Percentiles rank a stretch among this genome's conserved stretches.
Conservation (phyloP, 495 filamentous ascomycete genomes). For the Umbilicaria muhlenbergii region DNA sequence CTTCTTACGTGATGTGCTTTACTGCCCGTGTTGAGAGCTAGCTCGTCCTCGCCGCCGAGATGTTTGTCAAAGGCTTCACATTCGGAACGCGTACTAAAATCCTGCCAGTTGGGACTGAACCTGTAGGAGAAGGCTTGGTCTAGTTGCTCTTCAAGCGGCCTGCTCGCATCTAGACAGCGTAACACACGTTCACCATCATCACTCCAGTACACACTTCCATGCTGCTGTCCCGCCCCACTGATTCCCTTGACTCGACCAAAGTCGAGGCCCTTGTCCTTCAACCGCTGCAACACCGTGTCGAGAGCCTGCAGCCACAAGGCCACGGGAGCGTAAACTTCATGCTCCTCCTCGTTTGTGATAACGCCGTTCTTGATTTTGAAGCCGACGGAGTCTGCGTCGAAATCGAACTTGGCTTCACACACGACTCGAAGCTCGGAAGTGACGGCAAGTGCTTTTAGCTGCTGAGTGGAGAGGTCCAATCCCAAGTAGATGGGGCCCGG, state of each 20-base stretch:
- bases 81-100: conserved; percentile 80
- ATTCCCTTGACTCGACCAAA: conserved; percentile 65
- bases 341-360: conserved; percentile 56
- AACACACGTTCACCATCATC: conserved; percentile 52
- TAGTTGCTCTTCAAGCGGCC: conserved; percentile 54
- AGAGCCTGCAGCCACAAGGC: conserved; percentile 89
- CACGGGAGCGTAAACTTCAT: conserved; percentile 83
- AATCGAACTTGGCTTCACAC: conserved; percentile 60
- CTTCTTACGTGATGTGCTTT: conserved; percentile 80
- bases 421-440: conserved; percentile 62
- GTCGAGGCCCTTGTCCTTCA: conserved; percentile 59
- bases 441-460: conserved; percentile 82
- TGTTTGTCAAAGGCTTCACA: conserved; percentile 73
- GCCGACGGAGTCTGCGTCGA: conserved; percentile 53
- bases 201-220: conserved; percentile 90
- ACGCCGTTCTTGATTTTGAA: conserved; percentile 81
- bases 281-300: conserved; percentile 60
- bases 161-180: conserved; percentile 37
- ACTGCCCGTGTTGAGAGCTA: conserved; percentile 75
- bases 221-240: conserved; percentile 88
- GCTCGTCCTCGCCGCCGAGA: conserved; percentile 44
- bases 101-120: conserved; percentile 94
- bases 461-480: conserved; percentile 93
- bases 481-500: conserved; percentile 64
- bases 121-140: conserved; percentile 64